Evolutionary conservation across 176 grass and related monocot genomes (phyloP).

Genomic region (Secale cereale): DNA sequence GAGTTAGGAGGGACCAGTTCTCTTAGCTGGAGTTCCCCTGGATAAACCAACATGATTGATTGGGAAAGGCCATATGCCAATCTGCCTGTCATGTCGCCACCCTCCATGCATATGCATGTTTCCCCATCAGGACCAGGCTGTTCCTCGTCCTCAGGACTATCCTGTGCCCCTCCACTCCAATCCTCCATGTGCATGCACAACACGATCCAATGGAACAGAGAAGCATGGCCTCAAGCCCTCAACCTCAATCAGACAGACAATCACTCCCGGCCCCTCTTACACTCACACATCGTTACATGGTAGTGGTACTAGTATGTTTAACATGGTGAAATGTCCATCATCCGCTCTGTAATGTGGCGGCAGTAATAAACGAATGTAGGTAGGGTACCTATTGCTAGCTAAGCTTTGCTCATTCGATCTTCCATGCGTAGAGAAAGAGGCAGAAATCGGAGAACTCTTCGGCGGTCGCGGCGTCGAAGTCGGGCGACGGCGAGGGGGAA

Average conservation of each 20-base stretch:
- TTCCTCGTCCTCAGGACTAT: slow-evolving; percentile 49
- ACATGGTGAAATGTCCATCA: slow-evolving; percentile 24
- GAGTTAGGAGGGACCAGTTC: slow-evolving; percentile 24
- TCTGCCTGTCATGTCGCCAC: slow-evolving; percentile 53
- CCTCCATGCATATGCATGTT: slow-evolving; percentile 8
- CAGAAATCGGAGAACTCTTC: slow-evolving; percentile 59
- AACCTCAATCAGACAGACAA: slow-evolving; percentile 14
- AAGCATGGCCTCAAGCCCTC: neutral
- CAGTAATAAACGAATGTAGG: slow-evolving; percentile 11
- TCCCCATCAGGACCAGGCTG: slow-evolving; percentile 50
- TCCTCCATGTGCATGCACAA: slow-evolving; percentile 48
- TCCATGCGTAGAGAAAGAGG: slow-evolving; percentile 91
- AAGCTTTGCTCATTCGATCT: slow-evolving; percentile 46
- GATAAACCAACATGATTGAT: slow-evolving; percentile 50
- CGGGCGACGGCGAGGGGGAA: neutral
- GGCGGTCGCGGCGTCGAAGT: neutral
- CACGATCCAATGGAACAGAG: neutral
- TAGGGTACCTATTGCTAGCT: neutral
- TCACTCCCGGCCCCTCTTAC: neutral
- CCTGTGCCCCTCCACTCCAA: slow-evolving; percentile 36
- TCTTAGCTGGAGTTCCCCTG: slow-evolving; percentile 44
- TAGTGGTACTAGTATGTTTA: slow-evolving; percentile 13
- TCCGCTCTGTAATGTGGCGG: neutral
- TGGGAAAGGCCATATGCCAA: slow-evolving; percentile 31
- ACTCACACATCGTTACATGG: slow-evolving; percentile 28